phyloP scores from a whole-genome alignment of 1,284 basidiomycete genomes.

The Sporisorium exsertum region DNA sequence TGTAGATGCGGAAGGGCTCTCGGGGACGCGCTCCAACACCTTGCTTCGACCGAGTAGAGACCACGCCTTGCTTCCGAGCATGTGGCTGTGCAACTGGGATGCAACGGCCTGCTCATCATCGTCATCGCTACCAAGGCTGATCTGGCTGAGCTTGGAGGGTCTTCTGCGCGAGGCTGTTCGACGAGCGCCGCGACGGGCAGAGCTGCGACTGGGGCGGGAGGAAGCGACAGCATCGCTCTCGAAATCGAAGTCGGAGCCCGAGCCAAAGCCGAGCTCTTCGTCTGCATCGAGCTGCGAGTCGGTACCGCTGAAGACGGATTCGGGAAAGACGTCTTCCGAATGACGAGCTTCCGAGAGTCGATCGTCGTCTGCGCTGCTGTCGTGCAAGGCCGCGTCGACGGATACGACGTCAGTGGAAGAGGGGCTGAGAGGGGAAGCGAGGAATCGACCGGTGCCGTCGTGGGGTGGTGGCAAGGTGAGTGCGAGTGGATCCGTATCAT shows the following conservation, averaged over 20 bases:
- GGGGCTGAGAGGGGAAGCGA: constrained; percentile 34
- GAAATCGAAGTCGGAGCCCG: constrained; percentile 51
- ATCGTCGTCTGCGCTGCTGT: constrained; percentile 24
- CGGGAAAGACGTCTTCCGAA: constrained; percentile 32
- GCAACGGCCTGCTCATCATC: constrained; percentile 5
- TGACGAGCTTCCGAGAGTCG: constrained; percentile 23
- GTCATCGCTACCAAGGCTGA: constrained; percentile 33
- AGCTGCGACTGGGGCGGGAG: constrained; percentile 37
- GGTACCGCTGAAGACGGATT: constrained; percentile 37
- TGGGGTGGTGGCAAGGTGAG: constrained; percentile 42
- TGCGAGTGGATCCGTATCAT: constrained; percentile 26
- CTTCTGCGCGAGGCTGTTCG: constrained; percentile 20
- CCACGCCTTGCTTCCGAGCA: constrained; percentile 45
- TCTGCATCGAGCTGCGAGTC: constrained; percentile 48
- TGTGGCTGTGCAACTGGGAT: constrained; percentile 14
- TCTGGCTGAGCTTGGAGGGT: constrained; percentile 29
- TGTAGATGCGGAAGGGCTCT: constrained; percentile 31
- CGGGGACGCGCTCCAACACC: constrained; percentile 21
- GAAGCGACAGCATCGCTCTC: constrained; percentile 47
- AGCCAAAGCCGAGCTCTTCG: constrained; percentile 49
- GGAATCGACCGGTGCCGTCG: constrained; percentile 48
- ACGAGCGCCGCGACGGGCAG: constrained; percentile 10
- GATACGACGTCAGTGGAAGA: constrained; percentile 29
- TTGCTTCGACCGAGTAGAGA: constrained; percentile 32
- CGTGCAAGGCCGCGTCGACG: constrained; percentile 21